Percentiles rank a stretch among this genome's conserved stretches.
Evolutionary conservation across 2,329 filamentous ascomycete species (phyloP).

Genomic region (Aspergillus aculeatinus): DNA sequence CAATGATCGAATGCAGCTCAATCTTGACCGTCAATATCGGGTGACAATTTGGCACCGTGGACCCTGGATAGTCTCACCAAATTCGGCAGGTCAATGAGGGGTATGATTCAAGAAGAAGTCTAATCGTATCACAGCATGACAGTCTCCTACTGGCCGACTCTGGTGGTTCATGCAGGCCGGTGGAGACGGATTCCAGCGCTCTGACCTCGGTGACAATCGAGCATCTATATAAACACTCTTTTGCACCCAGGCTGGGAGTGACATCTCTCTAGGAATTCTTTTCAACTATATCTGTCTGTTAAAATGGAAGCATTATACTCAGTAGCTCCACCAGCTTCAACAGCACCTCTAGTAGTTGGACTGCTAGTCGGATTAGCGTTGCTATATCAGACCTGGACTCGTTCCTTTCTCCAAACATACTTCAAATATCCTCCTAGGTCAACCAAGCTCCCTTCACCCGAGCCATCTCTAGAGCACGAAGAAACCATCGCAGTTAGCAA

Average conservation of each 20-base stretch:
- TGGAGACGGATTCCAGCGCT: neutral
- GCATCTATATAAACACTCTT: neutral
- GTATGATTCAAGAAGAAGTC: neutral
- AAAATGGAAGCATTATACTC: constrained; percentile 3
- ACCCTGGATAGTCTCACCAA: constrained; percentile 18
- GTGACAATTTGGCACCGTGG: too few species aligned
- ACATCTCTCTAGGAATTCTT: neutral
- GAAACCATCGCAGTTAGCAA: constrained; percentile 31
- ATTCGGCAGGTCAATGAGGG: constrained; percentile 15
- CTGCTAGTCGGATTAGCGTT: constrained; percentile 12
- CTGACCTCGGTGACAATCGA: neutral
- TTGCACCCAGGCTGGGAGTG: neutral
- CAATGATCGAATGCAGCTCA: neutral
- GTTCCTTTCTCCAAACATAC: neutral
- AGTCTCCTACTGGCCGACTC: neutral
- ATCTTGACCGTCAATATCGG: too few species aligned
- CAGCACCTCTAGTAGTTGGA: constrained; percentile 7
- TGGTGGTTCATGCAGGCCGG: neutral
- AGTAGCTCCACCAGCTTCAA: neutral
- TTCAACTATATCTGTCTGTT: neutral
- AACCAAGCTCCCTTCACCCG: neutral
- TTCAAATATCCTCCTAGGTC: neutral
- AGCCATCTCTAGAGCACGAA: neutral
- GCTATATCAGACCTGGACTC: constrained; percentile 13
- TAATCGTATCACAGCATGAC: neutral